Evolutionary conservation across 164 flowering plant genomes (phyloP).

Genomic region (Sextonia rubra): DNA sequence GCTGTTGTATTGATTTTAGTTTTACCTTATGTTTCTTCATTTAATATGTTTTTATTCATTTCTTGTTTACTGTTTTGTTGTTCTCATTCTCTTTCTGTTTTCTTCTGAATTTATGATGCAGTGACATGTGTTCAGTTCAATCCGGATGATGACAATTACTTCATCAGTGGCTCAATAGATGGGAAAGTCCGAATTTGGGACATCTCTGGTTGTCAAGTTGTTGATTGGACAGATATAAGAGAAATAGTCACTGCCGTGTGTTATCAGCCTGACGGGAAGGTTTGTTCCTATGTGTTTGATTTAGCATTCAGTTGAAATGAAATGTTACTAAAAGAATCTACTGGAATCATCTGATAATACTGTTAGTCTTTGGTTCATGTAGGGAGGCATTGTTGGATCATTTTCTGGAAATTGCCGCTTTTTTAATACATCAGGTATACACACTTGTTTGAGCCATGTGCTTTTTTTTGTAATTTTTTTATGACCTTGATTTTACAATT

Average conservation of each 20-base stretch:
- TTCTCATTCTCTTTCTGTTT: constrained; percentile 3
- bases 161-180: constrained; percentile 92
- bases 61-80: constrained; percentile 6
- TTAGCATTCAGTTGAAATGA: constrained; percentile 4
- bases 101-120: constrained; percentile 31
- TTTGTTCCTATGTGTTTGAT: constrained; percentile 19
- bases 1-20: background rate
- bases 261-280: constrained; percentile 86
- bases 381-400: constrained; percentile 82
- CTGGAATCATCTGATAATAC: background rate
- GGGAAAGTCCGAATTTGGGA: constrained; percentile 92
- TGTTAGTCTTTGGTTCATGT: constrained; percentile 17
- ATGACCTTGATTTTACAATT: background rate
- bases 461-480: background rate
- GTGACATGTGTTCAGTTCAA: constrained; percentile 87
- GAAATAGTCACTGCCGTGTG: constrained; percentile 83
- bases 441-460: background rate
- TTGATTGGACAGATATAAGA: constrained; percentile 73
- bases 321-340: background rate
- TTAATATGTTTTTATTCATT: background rate
- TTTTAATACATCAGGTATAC: constrained; percentile 58
- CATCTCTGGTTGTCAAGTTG: constrained; percentile 58
- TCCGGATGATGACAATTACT: constrained; percentile 76
- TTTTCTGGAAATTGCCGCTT: constrained; percentile 66
- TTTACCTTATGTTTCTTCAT: background rate